Base-by-base conservation (phyloP, 1,284 basidiomycete genomes). In the Cutaneotrichosporon cyanovorans region DNA sequence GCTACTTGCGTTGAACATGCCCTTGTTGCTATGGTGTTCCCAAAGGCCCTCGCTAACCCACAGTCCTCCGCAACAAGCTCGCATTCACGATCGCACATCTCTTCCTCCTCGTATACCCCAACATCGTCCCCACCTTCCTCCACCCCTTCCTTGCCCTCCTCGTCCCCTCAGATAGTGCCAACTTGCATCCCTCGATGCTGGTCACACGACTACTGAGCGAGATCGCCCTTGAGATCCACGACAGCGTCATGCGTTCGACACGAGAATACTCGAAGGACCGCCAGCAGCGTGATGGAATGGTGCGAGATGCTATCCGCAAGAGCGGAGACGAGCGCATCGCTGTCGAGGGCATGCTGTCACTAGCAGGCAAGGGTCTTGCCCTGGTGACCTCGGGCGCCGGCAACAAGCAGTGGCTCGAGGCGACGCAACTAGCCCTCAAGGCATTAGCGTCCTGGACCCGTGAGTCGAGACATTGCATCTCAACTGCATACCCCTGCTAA, bases 81-180 rank as follows among this genome's bases (percentile, higher is more conserved):
- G 89, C 91, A 15, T 92, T 96, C 74, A 93, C 91, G n/a, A 77
- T 97, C 39, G 86, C 93, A 0, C 80, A 96, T 48, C 83, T 98
- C 69, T 93, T 98, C 74, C 79, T 97, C 41, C 84, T 85, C 74
- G 84, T 86, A 14, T 70, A 68, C 50, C 65, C 69, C 10, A 44
- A 53, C 20, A 60, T 51, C 42, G 58, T 70, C n/a, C 63, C 68
- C 15, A 59, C 62, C 19, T 69, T 72, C 48, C 62, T 73, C n/a
- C 65, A 66, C 48, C 65, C 70, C 2, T 68, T 72, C 77, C 55
- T 78, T 69, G 43, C 59, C 53, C 55, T 65, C 40, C 64, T 74
- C 60, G 46, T 58, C 6, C 56, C 62, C 2, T 53, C 60, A 28
- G 55, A 62, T 39, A 48, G 46, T 32, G 42, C 72, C 87, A 90